These are phyloP conservation scores for Pythium periplocum DNA, from an alignment of 352 stramenopile species.

Conservation along the genomic window DNA sequence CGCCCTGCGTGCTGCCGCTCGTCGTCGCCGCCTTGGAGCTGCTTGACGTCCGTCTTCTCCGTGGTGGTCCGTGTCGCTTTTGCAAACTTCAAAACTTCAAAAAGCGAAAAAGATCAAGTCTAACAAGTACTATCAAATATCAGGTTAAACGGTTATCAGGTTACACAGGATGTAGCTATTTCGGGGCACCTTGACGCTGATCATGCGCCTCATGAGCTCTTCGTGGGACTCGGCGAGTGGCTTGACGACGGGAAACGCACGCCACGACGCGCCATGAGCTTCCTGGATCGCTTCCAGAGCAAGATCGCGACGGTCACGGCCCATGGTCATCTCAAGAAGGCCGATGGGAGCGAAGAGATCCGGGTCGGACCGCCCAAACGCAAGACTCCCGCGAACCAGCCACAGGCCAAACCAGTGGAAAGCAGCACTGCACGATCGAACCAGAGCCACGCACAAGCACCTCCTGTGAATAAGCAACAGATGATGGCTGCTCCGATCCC, in stretches of 20 bases:
- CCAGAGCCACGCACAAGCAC: not conserved
- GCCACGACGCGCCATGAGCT: slow-evolving; percentile 46
- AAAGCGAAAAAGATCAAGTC: not conserved
- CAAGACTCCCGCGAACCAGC: slow-evolving; percentile 17
- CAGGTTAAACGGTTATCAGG: not conserved
- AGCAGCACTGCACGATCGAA: slow-evolving; percentile 11
- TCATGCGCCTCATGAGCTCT: not conserved
- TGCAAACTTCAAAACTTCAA: not conserved
- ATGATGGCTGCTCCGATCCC: slow-evolving; percentile 5
- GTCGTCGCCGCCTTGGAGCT: not conserved
- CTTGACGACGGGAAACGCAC: not conserved
- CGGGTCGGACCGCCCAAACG: slow-evolving; percentile 63
- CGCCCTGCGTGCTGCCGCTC: not conserved
- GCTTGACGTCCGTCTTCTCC: not conserved
- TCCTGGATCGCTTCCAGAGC: slow-evolving; percentile 75
- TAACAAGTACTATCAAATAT: not conserved
- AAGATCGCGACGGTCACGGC: slow-evolving; percentile 82
- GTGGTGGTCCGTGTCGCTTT: not conserved
- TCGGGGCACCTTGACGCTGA: slow-evolving; percentile 3
- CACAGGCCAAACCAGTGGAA: slow-evolving; percentile 7
- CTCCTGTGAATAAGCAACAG: too few species aligned
- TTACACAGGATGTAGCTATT: slow-evolving; percentile 24
- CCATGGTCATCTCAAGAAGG: slow-evolving; percentile 71
- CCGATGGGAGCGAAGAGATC: slow-evolving; percentile 77
- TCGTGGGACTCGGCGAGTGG: too few species aligned